A percentile compares a stretch with the other conserved stretches of the same genome.
phyloP scores from a whole-genome alignment of 352 stramenopile genomes.

The Pythium utonaiense region DNA sequence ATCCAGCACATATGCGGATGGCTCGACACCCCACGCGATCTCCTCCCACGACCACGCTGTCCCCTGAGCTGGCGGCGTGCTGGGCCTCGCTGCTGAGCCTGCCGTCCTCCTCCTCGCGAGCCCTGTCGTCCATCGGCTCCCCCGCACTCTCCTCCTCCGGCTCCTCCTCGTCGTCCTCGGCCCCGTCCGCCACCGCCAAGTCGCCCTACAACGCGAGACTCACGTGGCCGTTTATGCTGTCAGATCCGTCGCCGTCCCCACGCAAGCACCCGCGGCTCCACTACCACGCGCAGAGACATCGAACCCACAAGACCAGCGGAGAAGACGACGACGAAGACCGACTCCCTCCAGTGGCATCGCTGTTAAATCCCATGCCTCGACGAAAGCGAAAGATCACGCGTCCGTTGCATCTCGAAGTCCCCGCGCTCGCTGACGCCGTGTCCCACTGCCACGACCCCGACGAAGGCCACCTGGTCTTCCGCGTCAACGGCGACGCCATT shows the following conservation, averaged over 20 bases:
- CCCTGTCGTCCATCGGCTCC: conserved; percentile 2
- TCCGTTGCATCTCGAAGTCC: conserved; percentile 22
- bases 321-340: conserved; percentile 9
- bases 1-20: background rate
- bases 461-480: conserved; percentile 40
- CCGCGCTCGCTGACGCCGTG: conserved; percentile 24
- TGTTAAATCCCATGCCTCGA: conserved; percentile 16
- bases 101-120: background rate
- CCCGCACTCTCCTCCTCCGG: conserved; percentile 9
- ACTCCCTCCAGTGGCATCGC: background rate
- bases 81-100: conserved; percentile 19
- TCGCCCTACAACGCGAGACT: conserved; percentile 13
- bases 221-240: conserved; percentile 16
- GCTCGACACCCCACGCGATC: background rate
- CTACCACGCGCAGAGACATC: background rate
- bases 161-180: background rate
- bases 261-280: conserved; percentile 17
- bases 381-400: conserved; percentile 13
- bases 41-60: background rate
- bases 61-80: conserved; percentile 16
- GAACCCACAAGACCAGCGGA: conserved; percentile 2
- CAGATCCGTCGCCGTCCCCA: conserved; percentile 14
- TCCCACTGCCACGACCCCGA: conserved; percentile 32
- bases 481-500: conserved; percentile 52
- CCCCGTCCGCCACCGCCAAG: conserved; percentile 7